These are phyloP conservation scores for Cryptococcus sp. DNA, from an alignment of 1,284 basidiomycete species.

Conservation along the genomic window DNA sequence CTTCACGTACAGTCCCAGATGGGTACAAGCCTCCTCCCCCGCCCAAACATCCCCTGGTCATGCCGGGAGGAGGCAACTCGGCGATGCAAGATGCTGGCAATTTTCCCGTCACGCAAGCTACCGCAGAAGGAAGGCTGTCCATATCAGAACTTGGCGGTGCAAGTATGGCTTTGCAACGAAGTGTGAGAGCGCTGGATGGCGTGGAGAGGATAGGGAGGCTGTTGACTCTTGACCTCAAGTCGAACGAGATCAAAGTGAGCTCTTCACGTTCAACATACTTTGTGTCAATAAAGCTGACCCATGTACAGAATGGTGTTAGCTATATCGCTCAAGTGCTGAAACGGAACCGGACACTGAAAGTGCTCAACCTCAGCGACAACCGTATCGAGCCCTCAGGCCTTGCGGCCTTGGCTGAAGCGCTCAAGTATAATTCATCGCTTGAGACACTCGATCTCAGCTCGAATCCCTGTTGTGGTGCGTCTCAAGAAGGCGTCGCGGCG, in stretches of 20 bases:
- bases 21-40: conserved; percentile 43
- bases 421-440: conserved; percentile 93
- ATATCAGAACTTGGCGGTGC: conserved; percentile 36
- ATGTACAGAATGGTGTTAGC: conserved; percentile 68
- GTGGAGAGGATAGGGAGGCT: conserved; percentile 81
- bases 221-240: conserved; percentile 84
- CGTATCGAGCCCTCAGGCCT: conserved; percentile 83
- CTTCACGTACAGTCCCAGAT: conserved; percentile 62
- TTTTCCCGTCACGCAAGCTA: conserved; percentile 12
- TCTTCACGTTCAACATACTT: conserved; percentile 7
- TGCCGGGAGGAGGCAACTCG: conserved; percentile 38
- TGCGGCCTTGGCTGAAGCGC: conserved; percentile 79
- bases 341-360: conserved; percentile 90
- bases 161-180: conserved; percentile 59
- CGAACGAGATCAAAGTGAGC: conserved; percentile 84
- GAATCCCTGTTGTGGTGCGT: conserved; percentile 89
- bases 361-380: conserved; percentile 92
- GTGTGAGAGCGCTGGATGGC: conserved; percentile 76
- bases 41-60: conserved; percentile 39
- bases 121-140: conserved; percentile 36
- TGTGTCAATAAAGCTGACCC: conserved; percentile 9
- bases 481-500: conserved; percentile 82
- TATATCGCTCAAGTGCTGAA: conserved; percentile 95
- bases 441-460: conserved; percentile 91
- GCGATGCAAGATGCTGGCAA: conserved; percentile 34